Evolutionary conservation across 2,329 filamentous ascomycete species (phyloP).

Genomic region (Colletotrichum lindemuthianum): DNA sequence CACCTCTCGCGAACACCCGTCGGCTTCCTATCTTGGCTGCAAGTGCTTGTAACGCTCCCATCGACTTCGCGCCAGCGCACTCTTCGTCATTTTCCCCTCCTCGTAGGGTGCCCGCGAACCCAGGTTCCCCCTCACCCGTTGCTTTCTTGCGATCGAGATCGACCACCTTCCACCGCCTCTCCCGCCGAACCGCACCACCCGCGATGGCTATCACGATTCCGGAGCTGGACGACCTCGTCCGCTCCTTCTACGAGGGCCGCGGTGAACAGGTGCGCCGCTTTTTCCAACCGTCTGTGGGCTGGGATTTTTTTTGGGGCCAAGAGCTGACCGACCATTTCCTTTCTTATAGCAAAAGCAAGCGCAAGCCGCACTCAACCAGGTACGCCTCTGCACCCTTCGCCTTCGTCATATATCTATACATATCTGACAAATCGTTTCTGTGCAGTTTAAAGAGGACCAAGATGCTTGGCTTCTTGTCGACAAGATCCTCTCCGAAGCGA

Average conservation of each 20-base stretch:
- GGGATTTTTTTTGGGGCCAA: constrained; percentile 29
- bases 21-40: constrained; percentile 7
- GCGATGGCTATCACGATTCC: constrained; percentile 80
- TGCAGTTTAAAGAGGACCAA: constrained; percentile 97
- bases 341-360: constrained; percentile 88
- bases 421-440: constrained; percentile 42
- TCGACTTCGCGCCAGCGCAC: constrained; percentile 25
- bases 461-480: constrained; percentile 98
- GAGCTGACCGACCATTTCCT: constrained; percentile 52
- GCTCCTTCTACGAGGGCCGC: constrained; percentile 96
- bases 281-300: constrained; percentile 22
- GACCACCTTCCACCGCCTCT: constrained; percentile 41
- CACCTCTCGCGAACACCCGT: constrained; percentile 5
- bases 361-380: constrained; percentile 91
- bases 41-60: constrained; percentile 8
- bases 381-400: constrained; percentile 56
- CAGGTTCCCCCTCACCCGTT: constrained; percentile 30
- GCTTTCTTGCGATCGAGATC: constrained; percentile 37
- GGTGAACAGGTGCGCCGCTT: constrained; percentile 80
- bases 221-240: constrained; percentile 96
- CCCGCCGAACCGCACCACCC: constrained; percentile 46
- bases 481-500: constrained; percentile 92
- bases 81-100: constrained; percentile 41
- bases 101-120: constrained; percentile 26
- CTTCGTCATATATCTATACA: neutral